A percentile compares a stretch with the other conserved stretches of the same genome.
Evolutionary conservation across 148 eudicot genomes (phyloP).

Genomic region (Amaranthus cruentus): DNA sequence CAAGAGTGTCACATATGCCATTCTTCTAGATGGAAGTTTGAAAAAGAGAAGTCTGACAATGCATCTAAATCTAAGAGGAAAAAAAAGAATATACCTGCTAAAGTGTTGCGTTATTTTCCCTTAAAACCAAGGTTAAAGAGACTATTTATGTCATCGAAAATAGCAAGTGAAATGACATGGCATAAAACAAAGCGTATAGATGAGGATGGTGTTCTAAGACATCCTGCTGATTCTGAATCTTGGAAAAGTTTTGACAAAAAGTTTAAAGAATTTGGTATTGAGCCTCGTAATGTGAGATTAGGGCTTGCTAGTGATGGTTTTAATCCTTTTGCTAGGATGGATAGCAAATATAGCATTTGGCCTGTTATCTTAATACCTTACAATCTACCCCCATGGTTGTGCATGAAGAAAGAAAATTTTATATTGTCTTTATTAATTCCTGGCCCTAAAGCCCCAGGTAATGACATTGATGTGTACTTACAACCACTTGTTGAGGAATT

Average conservation of each 20-base stretch:
- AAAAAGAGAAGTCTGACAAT: background rate
- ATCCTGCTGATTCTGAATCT: background rate
- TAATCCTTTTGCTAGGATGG: background rate
- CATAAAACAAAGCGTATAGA: too few species aligned
- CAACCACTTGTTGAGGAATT: constrained; percentile 8
- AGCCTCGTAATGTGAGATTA: constrained; percentile 2
- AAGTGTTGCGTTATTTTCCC: background rate
- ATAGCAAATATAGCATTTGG: background rate
- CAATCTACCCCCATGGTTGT: background rate
- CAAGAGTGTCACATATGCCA: constrained; percentile 6
- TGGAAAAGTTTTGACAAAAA: background rate
- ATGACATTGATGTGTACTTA: constrained; percentile 2
- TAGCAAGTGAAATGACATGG: too few species aligned
- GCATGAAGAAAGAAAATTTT: background rate
- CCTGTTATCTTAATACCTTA: background rate
- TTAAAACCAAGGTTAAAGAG: too few species aligned
- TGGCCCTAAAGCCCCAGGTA: background rate
- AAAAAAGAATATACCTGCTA: background rate
- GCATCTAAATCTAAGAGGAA: background rate
- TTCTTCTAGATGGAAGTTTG: constrained; percentile 11
- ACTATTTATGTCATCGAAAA: too few species aligned
- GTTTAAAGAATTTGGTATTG: background rate
- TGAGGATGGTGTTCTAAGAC: background rate
- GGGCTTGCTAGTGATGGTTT: constrained; percentile 8
- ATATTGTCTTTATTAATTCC: background rate